Base-by-base conservation (phyloP, 768 basidiomycete genomes). In the Termitomyces sp. region DNA sequence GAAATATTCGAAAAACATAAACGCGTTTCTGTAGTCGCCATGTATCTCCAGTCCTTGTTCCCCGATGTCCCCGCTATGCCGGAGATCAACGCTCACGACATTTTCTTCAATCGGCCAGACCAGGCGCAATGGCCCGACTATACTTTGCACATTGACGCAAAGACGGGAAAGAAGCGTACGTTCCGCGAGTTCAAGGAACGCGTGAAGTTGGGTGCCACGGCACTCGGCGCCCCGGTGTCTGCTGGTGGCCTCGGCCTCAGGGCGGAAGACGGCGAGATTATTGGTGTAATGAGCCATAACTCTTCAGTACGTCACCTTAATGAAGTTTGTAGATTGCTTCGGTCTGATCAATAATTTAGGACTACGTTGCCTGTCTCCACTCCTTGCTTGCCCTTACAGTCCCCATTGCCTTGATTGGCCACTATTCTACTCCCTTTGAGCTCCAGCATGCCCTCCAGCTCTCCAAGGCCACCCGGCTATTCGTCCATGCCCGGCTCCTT, bases 281-380 rank as follows among this genome's bases (percentile, higher is more conserved):
- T 90, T 20, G 90, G 87, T 6, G 81, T 92, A 16, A 79, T 90
- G 67, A 83, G 82, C 69, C 79, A 86, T 49, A 92, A 91, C 67
- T 85, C 81, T 38, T 67, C 85, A 68, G 90, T 89, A 70, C 62
- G 83, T 69, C 23, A 55, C 33, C 8, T 41, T 32, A 18, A 36
- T 26, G 2, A 41, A 49, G 30, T 35, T 47, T 53, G 18, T 40
- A 32, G 26, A 44, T 33, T 30, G 40, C 35, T 16, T n/a, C 38
- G 28, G 56, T 8, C 35, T 23, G 12, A 50, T 57, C 9, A 13
- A 16, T 35, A 10, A 7, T 30, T 32, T 52, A 87, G 87, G 84
- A 88, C n/a, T 86, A 77, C 63, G 67, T 79, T 7, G 72, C 79
- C 8, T 64, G 87, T 16, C 61, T 83, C 9, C 80, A 82, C 56